phyloP scores from a whole-genome alignment of 139 green algal genomes.

The Dunaliella primolecta region DNA sequence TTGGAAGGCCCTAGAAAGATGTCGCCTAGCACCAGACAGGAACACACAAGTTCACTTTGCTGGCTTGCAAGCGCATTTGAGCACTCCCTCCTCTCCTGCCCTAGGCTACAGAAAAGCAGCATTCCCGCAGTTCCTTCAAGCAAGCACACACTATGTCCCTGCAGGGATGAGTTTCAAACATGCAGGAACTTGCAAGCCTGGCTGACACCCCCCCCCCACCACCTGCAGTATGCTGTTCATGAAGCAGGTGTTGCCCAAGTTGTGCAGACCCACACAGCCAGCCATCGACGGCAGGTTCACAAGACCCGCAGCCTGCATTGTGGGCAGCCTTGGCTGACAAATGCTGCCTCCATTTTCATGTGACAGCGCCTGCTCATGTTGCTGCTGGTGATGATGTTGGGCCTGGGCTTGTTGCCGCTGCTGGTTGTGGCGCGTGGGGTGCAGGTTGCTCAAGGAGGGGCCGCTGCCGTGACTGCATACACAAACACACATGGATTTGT shows the following conservation, averaged over 20 bases:
- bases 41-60: too few relatives aligned
- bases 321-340: neutral
- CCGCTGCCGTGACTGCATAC: neutral
- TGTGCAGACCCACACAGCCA: conserved; percentile 63
- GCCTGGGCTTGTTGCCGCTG: conserved; percentile 3
- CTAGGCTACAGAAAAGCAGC: too few relatives aligned
- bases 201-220: too few relatives aligned
- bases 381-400: conserved; percentile 10
- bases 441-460: neutral
- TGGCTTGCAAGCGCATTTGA: too few relatives aligned
- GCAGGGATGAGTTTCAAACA: too few relatives aligned
- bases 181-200: too few relatives aligned
- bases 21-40: too few relatives aligned
- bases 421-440: conserved; percentile 10
- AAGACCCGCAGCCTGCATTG: conserved; percentile 4
- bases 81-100: too few relatives aligned
- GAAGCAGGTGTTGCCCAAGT: conserved; percentile 89
- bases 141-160: too few relatives aligned
- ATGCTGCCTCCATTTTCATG: neutral
- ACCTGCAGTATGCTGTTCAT: conserved; percentile 73
- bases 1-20: too few relatives aligned
- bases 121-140: too few relatives aligned
- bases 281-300: conserved; percentile 8
- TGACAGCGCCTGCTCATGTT: neutral
- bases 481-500: too few relatives aligned